Evolutionary conservation across 139 green algal species (phyloP), one percentile per base, ranked within the genome.

Genomic region (Chlamydomonas schloesseri): DNA sequence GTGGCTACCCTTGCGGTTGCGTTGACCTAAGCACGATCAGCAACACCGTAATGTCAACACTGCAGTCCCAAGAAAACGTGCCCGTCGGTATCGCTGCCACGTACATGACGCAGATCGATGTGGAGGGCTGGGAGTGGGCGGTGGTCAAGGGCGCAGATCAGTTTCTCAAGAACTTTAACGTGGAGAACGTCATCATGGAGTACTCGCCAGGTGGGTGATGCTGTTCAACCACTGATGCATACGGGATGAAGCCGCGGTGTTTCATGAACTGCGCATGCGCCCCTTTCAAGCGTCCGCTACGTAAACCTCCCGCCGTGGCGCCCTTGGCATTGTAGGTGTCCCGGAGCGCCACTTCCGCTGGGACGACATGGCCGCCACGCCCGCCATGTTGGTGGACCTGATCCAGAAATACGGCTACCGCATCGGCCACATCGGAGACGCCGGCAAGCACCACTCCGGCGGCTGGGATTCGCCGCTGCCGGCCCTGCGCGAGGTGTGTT

Each of bases 111-210:
- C 88, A 97, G 90, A 84, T 93, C 1, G 95, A 98, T 70, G 95
- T 97, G 31, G 95, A 98, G 85, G 95, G 95, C 11, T 95, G 88
- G 88, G 88, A 92, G 84, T 92, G 89, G 89, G 82, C 79, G 6
- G 89, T 92, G 34, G 77, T 92, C 36, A 13, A 78, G 67, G 88
- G 88, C 9, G 88, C 79, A 3, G 58, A 23, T 2, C 29, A 58
- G 53, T 60, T 91, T 26, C 34, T 91, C 23, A 72, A 64, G 11
- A 68, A 68, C 5, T 42, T 80, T 68, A 58, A 81, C 21, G 84
- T 91, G 55, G 78, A 94, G 47, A 93, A 96, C 73, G 71, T 96
- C 3, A 50, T 95, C 50, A 92, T 96, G 91, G 94, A 97, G 82
- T 96, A 96, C 79, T 92, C 88, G 0, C 95, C 95, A 34, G 91